A percentile compares a stretch with the other conserved stretches of the same genome.
Conservation (phyloP, 805 yeast genomes). For the Starmerella bombicola region DNA sequence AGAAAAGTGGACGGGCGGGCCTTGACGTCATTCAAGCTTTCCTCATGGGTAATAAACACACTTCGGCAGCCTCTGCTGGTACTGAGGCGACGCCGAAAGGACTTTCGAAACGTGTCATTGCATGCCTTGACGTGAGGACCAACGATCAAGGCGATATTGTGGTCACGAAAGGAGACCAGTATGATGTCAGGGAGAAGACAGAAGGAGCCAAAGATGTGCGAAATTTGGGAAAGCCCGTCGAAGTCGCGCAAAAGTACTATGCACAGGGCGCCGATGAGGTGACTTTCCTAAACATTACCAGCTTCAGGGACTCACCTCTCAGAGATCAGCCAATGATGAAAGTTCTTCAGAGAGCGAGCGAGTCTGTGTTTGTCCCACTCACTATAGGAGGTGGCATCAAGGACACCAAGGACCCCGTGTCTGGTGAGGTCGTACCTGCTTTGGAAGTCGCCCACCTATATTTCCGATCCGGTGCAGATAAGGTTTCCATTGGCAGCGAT, state of each 20-base stretch:
- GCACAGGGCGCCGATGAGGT: conserved; percentile 95
- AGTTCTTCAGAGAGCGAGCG: conserved; percentile 69
- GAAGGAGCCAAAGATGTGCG: conserved; percentile 46
- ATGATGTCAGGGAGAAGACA: conserved; percentile 79
- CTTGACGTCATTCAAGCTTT: conserved; percentile 62
- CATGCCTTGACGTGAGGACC: conserved; percentile 92
- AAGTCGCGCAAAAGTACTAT: conserved; percentile 80
- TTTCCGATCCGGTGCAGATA: conserved; percentile 95
- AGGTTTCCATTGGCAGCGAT: conserved; percentile 95
- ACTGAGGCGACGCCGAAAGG: conserved; percentile 33
- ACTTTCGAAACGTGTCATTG: conserved; percentile 80
- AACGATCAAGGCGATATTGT: conserved; percentile 92
- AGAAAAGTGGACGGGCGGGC: conserved; percentile 89
- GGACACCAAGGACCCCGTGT: conserved; percentile 72
- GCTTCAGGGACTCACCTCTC: conserved; percentile 87
- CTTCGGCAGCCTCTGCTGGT: conserved; percentile 13
- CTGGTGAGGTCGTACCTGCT: conserved; percentile 66
- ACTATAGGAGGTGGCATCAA: conserved; percentile 98
- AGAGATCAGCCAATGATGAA: conserved; percentile 92
- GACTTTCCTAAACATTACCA: conserved; percentile 87
- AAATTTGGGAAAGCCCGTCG: conserved; percentile 93
- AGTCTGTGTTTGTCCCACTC: conserved; percentile 86
- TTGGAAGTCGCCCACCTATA: conserved; percentile 81
- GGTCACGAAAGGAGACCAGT: conserved; percentile 97
- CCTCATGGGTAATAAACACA: conserved; percentile 37